Conservation (phyloP, 768 basidiomycete genomes). For the Kwoniella dendrophila region DNA sequence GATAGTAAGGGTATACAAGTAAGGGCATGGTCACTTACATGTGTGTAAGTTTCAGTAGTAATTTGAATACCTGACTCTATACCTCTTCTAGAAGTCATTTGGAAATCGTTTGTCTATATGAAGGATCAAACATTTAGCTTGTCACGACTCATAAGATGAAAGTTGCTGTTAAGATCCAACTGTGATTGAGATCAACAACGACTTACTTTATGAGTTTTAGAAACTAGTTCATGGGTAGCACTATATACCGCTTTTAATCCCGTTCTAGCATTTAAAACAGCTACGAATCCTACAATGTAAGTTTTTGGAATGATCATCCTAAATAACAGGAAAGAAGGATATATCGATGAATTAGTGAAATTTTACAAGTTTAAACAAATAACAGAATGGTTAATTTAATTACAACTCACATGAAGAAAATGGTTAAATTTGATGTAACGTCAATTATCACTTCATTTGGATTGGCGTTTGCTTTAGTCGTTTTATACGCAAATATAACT, state of each 20-base stretch:
- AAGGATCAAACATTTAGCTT: no score
- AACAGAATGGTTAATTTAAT: not conserved
- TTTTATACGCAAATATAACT: slow-evolving; percentile 15
- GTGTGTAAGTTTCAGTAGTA: not conserved
- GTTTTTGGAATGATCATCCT: slow-evolving; percentile 17
- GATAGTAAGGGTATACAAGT: no score
- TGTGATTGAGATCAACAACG: not conserved
- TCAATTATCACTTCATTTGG: slow-evolving; percentile 7
- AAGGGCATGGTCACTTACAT: not conserved
- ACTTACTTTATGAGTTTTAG: slow-evolving; percentile 4
- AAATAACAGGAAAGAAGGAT: not conserved
- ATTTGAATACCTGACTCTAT: not conserved
- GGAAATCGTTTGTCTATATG: not conserved
- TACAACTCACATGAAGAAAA: slow-evolving; percentile 10
- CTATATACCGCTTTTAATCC: slow-evolving; percentile 11
- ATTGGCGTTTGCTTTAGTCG: slow-evolving; percentile 5
- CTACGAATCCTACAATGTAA: slow-evolving; percentile 14
- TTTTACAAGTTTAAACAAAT: not conserved
- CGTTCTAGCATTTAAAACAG: slow-evolving; percentile 9
- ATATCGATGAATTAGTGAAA: not conserved
- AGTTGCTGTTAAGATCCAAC: not conserved
- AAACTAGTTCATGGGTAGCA: slow-evolving; percentile 7
- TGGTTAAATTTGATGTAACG: slow-evolving; percentile 10
- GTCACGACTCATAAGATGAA: no score
- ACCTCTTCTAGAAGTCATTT: not conserved